phyloP scores from a whole-genome alignment of 768 basidiomycete genomes.

The Epithele typhae region DNA sequence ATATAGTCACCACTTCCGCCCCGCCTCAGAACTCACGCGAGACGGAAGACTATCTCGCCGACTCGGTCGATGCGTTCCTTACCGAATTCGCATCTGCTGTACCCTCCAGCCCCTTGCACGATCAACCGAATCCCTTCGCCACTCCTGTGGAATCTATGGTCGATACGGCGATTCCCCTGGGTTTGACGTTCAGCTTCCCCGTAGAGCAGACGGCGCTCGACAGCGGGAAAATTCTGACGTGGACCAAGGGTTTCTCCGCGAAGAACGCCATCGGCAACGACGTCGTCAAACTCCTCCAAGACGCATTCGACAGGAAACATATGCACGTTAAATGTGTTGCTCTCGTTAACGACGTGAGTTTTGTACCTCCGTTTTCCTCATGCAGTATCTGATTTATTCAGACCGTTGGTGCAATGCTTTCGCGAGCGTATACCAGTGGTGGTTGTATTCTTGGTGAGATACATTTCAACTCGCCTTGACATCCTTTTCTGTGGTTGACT shows the following conservation, averaged over 20 bases:
- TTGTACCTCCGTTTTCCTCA: too few relatives aligned
- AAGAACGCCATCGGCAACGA: conserved; percentile 88
- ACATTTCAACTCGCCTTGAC: too few relatives aligned
- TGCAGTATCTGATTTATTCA: conserved; percentile 26
- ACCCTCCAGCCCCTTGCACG: conserved; percentile 14
- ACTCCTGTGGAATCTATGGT: conserved; percentile 16
- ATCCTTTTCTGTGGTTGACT: too few relatives aligned
- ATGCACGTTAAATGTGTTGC: conserved; percentile 90
- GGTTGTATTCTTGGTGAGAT: conserved; percentile 67
- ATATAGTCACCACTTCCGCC: not conserved
- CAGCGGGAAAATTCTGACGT: conserved; percentile 85
- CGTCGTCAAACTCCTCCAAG: conserved; percentile 84
- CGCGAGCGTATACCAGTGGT: conserved; percentile 90
- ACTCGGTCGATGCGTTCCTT: conserved; percentile 93
- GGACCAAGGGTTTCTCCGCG: conserved; percentile 96
- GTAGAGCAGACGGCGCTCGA: conserved; percentile 95
- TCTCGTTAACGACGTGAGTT: conserved; percentile 86
- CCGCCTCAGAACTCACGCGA: not conserved
- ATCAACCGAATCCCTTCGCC: conserved; percentile 17
- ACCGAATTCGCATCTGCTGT: conserved; percentile 41
- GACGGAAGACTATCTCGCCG: conserved; percentile 89
- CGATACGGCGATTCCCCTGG: conserved; percentile 52
- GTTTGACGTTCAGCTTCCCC: conserved; percentile 96
- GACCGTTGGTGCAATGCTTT: conserved; percentile 95
- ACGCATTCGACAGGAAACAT: conserved; percentile 88